Percentiles rank a stretch among this genome's conserved stretches.
Conservation (phyloP, 2,329 filamentous ascomycete species). For the Xylaria sp. region DNA sequence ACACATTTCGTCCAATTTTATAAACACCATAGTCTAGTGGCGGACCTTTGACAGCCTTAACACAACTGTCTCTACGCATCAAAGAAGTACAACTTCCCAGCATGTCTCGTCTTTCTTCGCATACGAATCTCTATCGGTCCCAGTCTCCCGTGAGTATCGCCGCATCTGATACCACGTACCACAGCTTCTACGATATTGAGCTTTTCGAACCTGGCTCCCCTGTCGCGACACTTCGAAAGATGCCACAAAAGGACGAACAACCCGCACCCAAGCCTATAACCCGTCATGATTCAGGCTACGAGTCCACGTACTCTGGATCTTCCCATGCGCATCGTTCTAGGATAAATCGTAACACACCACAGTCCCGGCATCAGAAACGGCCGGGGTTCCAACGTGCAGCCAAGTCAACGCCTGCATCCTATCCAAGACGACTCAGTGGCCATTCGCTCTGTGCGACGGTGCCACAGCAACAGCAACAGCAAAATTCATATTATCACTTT, state of each 20-base stretch:
- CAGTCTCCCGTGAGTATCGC: slow-evolving; percentile 57
- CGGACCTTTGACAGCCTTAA: background rate
- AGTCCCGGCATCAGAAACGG: slow-evolving; percentile 53
- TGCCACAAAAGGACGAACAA: slow-evolving; percentile 42
- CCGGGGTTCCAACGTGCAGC: slow-evolving; percentile 57
- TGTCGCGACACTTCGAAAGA: slow-evolving; percentile 29
- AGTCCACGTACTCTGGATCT: slow-evolving; percentile 58
- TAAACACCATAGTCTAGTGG: background rate
- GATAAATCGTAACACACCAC: slow-evolving; percentile 45
- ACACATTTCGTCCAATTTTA: background rate
- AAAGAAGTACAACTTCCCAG: slow-evolving; percentile 33
- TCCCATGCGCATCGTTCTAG: slow-evolving; percentile 48
- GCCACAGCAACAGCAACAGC: slow-evolving; percentile 48
- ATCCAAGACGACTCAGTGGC: slow-evolving; percentile 39
- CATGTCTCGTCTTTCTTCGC: slow-evolving; percentile 44
- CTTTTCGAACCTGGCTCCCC: slow-evolving; percentile 56
- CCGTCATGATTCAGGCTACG: slow-evolving; percentile 70
- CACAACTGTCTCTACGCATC: slow-evolving; percentile 19
- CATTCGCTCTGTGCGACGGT: slow-evolving; percentile 45
- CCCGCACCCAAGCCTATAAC: slow-evolving; percentile 57
- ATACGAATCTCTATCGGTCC: slow-evolving; percentile 44
- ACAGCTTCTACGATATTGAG: slow-evolving; percentile 65
- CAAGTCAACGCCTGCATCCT: slow-evolving; percentile 51
- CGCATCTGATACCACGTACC: slow-evolving; percentile 63
- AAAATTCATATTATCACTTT: slow-evolving; percentile 62